Conservation (phyloP, 1,284 basidiomycete species). For the Entoloma clypeatum region DNA sequence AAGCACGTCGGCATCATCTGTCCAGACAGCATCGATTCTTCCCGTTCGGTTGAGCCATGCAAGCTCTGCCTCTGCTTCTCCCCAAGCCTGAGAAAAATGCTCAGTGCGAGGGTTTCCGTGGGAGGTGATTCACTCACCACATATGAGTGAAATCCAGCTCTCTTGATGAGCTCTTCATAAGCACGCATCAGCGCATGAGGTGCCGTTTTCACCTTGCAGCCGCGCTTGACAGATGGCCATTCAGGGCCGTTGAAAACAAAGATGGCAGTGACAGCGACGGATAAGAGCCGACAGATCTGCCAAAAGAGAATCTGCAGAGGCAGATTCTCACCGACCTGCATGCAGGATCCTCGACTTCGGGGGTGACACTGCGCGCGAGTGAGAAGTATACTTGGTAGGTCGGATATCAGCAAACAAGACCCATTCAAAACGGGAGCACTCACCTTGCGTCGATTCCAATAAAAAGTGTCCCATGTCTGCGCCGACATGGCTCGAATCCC, state of each 20-base stretch:
- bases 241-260: constrained; percentile 17
- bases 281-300: constrained; percentile 10
- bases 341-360: not conserved
- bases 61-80: constrained; percentile 4
- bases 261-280: constrained; percentile 4
- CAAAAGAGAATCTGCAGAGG: constrained; percentile 7
- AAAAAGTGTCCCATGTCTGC: no score
- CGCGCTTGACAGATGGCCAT: constrained; percentile 7
- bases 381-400: not conserved
- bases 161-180: constrained; percentile 8
- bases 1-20: constrained; percentile 49
- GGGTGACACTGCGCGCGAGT: constrained; percentile 1
- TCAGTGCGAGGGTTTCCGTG: not conserved
- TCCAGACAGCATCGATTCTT: constrained; percentile 16
- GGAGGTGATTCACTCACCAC: constrained; percentile 5
- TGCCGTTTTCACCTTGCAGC: constrained; percentile 2
- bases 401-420: no score
- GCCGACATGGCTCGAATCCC: no score
- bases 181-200: constrained; percentile 1
- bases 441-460: no score
- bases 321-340: constrained; percentile 2
- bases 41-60: not conserved
- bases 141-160: constrained; percentile 13
- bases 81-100: not conserved
- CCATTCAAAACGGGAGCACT: no score